Evolutionary conservation across 257 asterid species (phyloP).

Genomic region (Paulownia fortunei): DNA sequence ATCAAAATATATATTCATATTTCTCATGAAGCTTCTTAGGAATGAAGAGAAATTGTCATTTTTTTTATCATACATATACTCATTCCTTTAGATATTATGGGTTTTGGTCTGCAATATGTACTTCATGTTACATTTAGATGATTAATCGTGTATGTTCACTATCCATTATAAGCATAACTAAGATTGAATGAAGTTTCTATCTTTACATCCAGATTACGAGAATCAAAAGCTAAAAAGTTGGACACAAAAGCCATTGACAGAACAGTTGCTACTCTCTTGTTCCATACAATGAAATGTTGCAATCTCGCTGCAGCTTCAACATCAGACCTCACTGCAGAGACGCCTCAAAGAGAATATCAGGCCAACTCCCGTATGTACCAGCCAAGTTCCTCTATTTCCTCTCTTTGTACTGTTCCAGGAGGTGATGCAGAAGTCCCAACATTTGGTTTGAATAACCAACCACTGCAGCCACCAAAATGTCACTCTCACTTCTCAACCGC

Average conservation of each 20-base stretch:
- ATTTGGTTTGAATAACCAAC: not conserved
- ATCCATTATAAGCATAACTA: not conserved
- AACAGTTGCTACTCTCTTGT: constrained; percentile 56
- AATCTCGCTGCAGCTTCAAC: constrained; percentile 26
- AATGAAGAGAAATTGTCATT: not conserved
- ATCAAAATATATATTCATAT: not conserved
- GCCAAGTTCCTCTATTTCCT: constrained; percentile 11
- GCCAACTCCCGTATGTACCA: constrained; percentile 5
- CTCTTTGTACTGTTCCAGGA: constrained; percentile 6
- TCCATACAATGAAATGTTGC: constrained; percentile 35
- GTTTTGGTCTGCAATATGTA: not conserved
- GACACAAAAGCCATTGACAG: constrained; percentile 47
- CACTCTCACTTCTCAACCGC: not conserved
- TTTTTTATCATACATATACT: not conserved
- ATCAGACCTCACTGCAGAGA: constrained; percentile 24
- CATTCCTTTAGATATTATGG: not conserved
- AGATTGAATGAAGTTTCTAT: constrained; percentile 5
- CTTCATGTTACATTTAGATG: not conserved
- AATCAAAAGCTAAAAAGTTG: constrained; percentile 23
- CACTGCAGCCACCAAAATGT: not conserved
- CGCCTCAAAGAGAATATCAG: not conserved
- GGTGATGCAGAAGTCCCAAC: constrained; percentile 45
- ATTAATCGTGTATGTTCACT: not conserved
- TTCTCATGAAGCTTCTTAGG: not conserved
- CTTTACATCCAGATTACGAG: constrained; percentile 31